These are phyloP conservation scores for Nakaseomyces uthaithaninus DNA, from an alignment of 1,139 yeast genomes.

Conservation along the genomic window DNA sequence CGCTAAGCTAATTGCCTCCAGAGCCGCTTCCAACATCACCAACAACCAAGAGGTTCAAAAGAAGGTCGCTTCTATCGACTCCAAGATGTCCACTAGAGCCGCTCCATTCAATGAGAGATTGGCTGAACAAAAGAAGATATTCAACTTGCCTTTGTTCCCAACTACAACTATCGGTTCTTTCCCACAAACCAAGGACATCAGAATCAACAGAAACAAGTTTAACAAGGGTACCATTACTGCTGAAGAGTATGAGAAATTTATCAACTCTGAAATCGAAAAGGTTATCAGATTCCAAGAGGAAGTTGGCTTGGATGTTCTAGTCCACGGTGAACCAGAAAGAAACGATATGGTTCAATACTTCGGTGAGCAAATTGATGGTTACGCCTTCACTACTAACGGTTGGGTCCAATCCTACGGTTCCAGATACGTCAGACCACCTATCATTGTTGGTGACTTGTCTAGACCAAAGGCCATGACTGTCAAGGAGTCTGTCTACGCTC, in stretches of 20 bases:
- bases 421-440: conserved; percentile 99
- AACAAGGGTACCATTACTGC: conserved; percentile 92
- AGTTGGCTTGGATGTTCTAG: conserved; percentile 93
- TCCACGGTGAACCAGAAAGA: conserved; percentile 99
- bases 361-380: conserved; percentile 97
- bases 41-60: conserved; percentile 85
- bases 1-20: conserved; percentile 77
- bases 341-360: conserved; percentile 99
- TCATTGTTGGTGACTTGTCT: conserved; percentile 96
- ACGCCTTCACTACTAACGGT: conserved; percentile 96
- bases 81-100: conserved; percentile 74
- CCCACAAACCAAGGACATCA: conserved; percentile 99
- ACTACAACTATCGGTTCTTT: conserved; percentile 99
- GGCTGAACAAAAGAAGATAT: conserved; percentile 74
- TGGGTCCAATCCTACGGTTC: conserved; percentile 99
- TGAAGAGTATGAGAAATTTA: conserved; percentile 92
- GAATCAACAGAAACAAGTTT: conserved; percentile 97
- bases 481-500: conserved; percentile 98
- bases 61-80: conserved; percentile 77
- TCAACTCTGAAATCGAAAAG: conserved; percentile 89
- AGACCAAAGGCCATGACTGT: conserved; percentile 99
- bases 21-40: conserved; percentile 81
- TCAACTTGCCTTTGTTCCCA: conserved; percentile 97
- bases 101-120: conserved; percentile 81
- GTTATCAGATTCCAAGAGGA: conserved; percentile 99